phyloP scores from a whole-genome alignment of 768 basidiomycete species.

The Kwoniella bestiolae region DNA sequence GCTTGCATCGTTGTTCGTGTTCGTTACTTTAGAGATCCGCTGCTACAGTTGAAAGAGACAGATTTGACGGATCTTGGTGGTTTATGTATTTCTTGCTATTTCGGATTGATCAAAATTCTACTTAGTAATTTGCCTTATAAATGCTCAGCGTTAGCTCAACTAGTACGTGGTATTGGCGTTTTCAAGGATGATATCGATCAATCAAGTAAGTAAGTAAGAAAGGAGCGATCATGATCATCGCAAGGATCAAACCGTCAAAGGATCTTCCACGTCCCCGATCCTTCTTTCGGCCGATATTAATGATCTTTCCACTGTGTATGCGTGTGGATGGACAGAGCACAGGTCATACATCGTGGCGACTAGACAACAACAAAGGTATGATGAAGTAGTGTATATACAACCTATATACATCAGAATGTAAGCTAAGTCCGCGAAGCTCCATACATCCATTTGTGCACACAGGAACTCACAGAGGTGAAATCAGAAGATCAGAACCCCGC shows the following conservation, averaged over 20 bases:
- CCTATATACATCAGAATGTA: too few relatives aligned
- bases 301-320: neutral
- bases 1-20: conserved; percentile 27
- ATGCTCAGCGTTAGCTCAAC: too few relatives aligned
- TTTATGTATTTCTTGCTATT: too few relatives aligned
- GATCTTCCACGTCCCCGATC: neutral
- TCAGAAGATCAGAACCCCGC: conserved; percentile 1
- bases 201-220: neutral
- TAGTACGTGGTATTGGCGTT: neutral
- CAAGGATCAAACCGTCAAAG: neutral
- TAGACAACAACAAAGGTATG: too few relatives aligned
- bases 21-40: too few relatives aligned
- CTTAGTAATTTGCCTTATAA: neutral
- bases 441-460: too few relatives aligned
- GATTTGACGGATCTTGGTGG: too few relatives aligned
- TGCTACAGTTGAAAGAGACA: too few relatives aligned
- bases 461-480: too few relatives aligned
- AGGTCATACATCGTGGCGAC: neutral
- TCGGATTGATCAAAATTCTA: neutral
- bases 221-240: neutral
- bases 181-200: neutral
- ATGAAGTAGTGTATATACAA: neutral
- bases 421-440: too few relatives aligned
- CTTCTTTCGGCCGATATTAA: neutral
- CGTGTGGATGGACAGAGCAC: neutral